Conservation (phyloP, 768 basidiomycete genomes). For the Lactarius pseudohatsudake region DNA sequence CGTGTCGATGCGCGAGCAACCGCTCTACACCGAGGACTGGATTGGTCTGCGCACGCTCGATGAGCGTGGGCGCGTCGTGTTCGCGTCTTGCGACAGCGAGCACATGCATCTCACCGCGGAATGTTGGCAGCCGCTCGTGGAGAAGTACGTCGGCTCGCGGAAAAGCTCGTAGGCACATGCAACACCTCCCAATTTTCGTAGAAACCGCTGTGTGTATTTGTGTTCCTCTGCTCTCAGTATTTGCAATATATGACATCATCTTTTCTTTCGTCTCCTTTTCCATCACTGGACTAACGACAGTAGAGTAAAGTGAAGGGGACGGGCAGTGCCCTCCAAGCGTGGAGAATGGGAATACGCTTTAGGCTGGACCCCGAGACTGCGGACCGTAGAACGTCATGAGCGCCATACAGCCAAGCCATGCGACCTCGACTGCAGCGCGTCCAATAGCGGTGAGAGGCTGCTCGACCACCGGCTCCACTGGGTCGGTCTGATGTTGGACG, state of each 20-base stretch:
- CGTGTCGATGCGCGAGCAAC: slow-evolving; percentile 71
- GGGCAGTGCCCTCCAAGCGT: too few relatives aligned
- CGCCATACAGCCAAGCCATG: slow-evolving; percentile 55
- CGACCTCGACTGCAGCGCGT: slow-evolving; percentile 52
- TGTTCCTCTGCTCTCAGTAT: background rate
- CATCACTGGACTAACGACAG: too few relatives aligned
- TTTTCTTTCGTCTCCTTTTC: too few relatives aligned
- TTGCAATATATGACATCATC: background rate
- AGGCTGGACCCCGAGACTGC: background rate
- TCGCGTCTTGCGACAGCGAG: slow-evolving; percentile 64
- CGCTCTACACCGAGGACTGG: slow-evolving; percentile 77
- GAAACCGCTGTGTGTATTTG: background rate
- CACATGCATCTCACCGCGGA: slow-evolving; percentile 66
- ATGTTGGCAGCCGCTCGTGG: slow-evolving; percentile 38
- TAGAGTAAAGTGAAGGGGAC: too few relatives aligned
- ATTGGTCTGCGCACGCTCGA: slow-evolving; percentile 75
- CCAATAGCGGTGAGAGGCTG: slow-evolving; percentile 50
- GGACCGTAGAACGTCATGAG: slow-evolving; percentile 42
- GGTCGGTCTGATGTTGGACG: slow-evolving; percentile 9
- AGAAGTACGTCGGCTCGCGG: slow-evolving; percentile 33
- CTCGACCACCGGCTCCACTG: slow-evolving; percentile 44
- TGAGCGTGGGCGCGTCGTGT: slow-evolving; percentile 56
- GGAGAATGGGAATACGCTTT: background rate
- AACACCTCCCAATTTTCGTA: background rate
- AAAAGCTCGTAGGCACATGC: background rate